Base-by-base conservation (phyloP, 257 asterid species). In the Nemophila menziesii region DNA sequence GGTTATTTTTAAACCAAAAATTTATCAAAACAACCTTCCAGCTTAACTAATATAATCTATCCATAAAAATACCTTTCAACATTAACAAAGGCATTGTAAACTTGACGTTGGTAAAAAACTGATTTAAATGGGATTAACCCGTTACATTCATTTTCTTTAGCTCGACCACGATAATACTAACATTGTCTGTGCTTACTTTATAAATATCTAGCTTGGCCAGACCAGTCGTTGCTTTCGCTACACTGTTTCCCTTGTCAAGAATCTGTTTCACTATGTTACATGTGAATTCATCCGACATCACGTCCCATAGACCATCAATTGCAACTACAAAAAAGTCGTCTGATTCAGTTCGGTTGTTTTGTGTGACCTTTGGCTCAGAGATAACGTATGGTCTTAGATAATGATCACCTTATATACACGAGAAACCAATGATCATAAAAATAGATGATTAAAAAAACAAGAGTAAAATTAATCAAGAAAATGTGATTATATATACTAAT, bases 221-320 rank as follows among this genome's bases (percentile, higher is more conserved):
- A 8, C 59, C 5, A 0, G 71, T 61, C 5, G 86, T 79, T 0
- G 89, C 78, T 14, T 44, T 65, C 0, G 64, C 43, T 2, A 59
- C 70, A n/a, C 37, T 20, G 1, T n/a, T 42, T 36, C 43, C 54
- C 5, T 67, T 54, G 2, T 17, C 39, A 0, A 82, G 53, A 44
- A 78, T 56, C 20, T 22, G 54, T 19, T 22, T 58, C 10, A 64
- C 78, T 1, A 77, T 47, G 1, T 72, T 39, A 10, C 92, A 70
- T 0, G 82, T 77, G 0, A 43, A 2, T 33, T 62, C 74, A 10
- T 80, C 72, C 10, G 60, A 23, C 14, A 80, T 62, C 1, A 80
- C 86, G 47, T 80, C 79, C 72, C 81, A 84, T 12, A 84, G 39
- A 8, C 95, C 82, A 39, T 78, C 80, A 0, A 71, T 72, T 15